A percentile compares a stretch with the other conserved stretches of the same genome.
These are phyloP conservation scores for Komagataella mondaviorum DNA, from an alignment of 805 yeast genomes.

Conservation along the genomic window DNA sequence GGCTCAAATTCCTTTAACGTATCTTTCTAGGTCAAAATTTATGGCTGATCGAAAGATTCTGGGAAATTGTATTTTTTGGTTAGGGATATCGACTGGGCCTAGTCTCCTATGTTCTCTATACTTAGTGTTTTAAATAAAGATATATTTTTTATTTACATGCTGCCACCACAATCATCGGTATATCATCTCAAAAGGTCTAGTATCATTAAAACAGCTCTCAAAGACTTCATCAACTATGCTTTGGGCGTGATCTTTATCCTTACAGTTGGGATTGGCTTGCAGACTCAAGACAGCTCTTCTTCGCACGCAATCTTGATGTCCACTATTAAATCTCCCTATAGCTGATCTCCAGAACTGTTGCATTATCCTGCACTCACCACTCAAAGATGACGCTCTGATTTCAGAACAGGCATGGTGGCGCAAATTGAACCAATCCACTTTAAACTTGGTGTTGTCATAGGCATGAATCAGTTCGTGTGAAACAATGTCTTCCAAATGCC, in stretches of 20 bases:
- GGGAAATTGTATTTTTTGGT: constrained; percentile 82
- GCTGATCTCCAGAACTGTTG: constrained; percentile 53
- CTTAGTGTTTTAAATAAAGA: constrained; percentile 41
- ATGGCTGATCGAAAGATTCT: constrained; percentile 42
- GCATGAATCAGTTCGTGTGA: constrained; percentile 92
- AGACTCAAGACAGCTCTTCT: constrained; percentile 84
- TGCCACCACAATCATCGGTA: constrained; percentile 34
- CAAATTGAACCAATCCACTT: constrained; percentile 74
- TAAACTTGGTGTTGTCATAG: constrained; percentile 79
- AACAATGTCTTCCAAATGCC: constrained; percentile 81
- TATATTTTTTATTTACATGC: neutral
- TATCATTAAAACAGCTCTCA: constrained; percentile 86
- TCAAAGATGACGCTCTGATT: constrained; percentile 80
- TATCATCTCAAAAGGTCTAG: constrained; percentile 90
- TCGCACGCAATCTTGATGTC: constrained; percentile 84
- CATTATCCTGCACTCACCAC: constrained; percentile 91
- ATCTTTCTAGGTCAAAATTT: constrained; percentile 43
- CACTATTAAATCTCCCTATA: constrained; percentile 44
- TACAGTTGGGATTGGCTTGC: constrained; percentile 74
- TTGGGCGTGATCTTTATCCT: constrained; percentile 58
- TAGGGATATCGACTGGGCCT: constrained; percentile 85
- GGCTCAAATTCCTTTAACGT: constrained; percentile 74
- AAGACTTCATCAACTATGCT: constrained; percentile 78
- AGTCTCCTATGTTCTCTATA: constrained; percentile 77
- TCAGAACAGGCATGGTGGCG: constrained; percentile 96